Evolutionary conservation across 2,329 filamentous ascomycete species (phyloP), one percentile per base, ranked within the genome.

Genomic region (Immersiporthe knoxdaviesiana): DNA sequence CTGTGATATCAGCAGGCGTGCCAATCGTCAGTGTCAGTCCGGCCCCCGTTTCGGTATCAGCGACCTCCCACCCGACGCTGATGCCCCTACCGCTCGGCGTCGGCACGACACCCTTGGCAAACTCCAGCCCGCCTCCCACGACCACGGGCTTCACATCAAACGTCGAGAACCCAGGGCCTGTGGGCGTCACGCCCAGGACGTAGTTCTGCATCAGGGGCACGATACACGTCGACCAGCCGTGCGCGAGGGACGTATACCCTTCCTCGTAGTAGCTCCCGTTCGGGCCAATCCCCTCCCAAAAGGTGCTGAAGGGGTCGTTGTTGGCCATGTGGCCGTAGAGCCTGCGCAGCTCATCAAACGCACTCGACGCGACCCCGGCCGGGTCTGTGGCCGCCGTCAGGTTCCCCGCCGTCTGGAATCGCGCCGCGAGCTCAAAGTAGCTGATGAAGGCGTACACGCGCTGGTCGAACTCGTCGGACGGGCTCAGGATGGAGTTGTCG

Each of bases 361-460:
- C 84, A 10, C 56, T 62, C 27, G 41, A 58, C 14, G 65, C 65
- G 5, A 62, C 32, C 1, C 37, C 54, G 11, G 32, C 2, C 10
- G 64, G 27, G 12, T 44, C 54, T 61, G 39, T n/a, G 8, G 44
- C n/a, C n/a, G 62, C 11, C 30, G 47, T 58, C 35, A 60, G 8
- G 44, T 50, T 65, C 6, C 50, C 64, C 5, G 60, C 67, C 6
- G 65, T 75, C 30, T 76, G 73, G 72, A 86, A 85, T 12, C 84
- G 81, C 16, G 84, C 84, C n/a, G 80, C 78, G 24, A 84, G 77
- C 75, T 86, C 84, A 71, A 86, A 86, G 73, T 84, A 86, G 1
- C 84, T 85, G 24, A 83, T 80, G 71, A 86, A 85, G 2, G 84
- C 79, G 67, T 86, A 86, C 3, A 86, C 84, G 16, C 83, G 79